A percentile compares a stretch with the other conserved stretches of the same genome.
These are phyloP conservation scores for Chaetomiaceae sp. DNA, from an alignment of 2,329 filamentous ascomycete genomes.

Conservation along the genomic window DNA sequence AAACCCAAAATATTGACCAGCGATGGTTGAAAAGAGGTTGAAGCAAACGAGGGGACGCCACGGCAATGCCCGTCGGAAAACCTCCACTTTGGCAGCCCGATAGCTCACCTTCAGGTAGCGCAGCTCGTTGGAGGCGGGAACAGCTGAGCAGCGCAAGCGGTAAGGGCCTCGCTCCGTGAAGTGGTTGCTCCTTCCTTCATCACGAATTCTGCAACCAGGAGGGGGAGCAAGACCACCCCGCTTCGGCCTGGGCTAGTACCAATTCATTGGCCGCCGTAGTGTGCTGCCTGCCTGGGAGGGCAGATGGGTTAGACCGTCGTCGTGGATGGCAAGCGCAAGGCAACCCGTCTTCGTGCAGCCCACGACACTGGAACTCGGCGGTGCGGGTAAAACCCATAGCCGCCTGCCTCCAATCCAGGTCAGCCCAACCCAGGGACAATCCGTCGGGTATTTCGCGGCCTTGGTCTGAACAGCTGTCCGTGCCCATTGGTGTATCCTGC, in stretches of 20 bases:
- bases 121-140: neutral
- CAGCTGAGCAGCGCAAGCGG: neutral
- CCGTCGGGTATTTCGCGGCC: too few relatives aligned
- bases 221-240: too few relatives aligned
- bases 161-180: neutral
- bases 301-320: neutral
- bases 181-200: constrained; percentile 1
- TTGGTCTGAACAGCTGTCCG: too few relatives aligned
- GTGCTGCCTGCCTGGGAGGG: neutral
- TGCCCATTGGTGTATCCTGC: too few relatives aligned
- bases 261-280: neutral
- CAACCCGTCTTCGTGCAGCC: too few relatives aligned
- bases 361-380: neutral
- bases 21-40: constrained; percentile 3
- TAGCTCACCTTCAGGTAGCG: neutral
- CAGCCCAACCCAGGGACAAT: too few relatives aligned
- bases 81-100: neutral
- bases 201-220: too few relatives aligned
- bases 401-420: neutral
- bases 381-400: neutral
- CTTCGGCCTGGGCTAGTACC: neutral
- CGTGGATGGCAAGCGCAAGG: neutral
- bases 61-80: too few relatives aligned
- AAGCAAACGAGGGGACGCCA: too few relatives aligned
- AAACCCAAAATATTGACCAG: constrained; percentile 6